A percentile compares a stretch with the other conserved stretches of the same genome.
Evolutionary conservation across 2,329 filamentous ascomycete genomes (phyloP).

Genomic region (Colletotrichum truncatum): DNA sequence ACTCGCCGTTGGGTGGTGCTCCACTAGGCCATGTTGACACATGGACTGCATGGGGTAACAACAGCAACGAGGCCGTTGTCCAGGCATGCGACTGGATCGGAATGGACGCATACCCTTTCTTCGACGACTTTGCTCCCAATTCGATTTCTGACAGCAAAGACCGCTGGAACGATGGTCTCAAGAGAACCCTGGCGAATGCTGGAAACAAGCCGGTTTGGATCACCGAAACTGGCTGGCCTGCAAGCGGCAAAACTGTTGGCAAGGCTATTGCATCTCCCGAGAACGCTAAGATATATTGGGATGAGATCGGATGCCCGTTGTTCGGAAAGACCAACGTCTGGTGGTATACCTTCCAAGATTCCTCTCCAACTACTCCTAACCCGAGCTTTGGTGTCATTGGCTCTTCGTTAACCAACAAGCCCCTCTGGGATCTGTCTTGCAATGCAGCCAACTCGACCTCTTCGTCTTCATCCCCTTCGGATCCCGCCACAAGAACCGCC

Average conservation of each 20-base stretch:
- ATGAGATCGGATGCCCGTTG: conserved; percentile 77
- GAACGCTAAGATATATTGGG: conserved; percentile 83
- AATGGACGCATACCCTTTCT: conserved; percentile 88
- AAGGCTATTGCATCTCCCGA: conserved; percentile 68
- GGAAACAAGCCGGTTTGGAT: conserved; percentile 81
- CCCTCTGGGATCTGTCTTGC: conserved; percentile 73
- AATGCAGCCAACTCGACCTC: conserved; percentile 38
- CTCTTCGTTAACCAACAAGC: conserved; percentile 58
- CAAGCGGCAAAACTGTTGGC: conserved; percentile 71
- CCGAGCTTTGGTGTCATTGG: conserved; percentile 78
- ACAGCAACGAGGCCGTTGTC: conserved; percentile 75
- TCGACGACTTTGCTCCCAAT: conserved; percentile 75
- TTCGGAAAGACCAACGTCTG: conserved; percentile 74
- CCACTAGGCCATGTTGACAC: conserved; percentile 91
- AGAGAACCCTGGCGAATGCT: conserved; percentile 65
- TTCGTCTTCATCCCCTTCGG: conserved; percentile 6
- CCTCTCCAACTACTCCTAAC: conserved; percentile 64
- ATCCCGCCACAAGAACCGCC: conserved; percentile 34
- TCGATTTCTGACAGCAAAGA: conserved; percentile 68
- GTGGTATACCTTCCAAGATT: conserved; percentile 83
- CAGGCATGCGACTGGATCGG: conserved; percentile 80
- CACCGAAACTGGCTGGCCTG: conserved; percentile 89
- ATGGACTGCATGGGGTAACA: conserved; percentile 83
- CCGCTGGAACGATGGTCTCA: conserved; percentile 76
- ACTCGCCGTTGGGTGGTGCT: conserved; percentile 65